Percentiles rank a stretch among this genome's conserved stretches.
These are phyloP conservation scores for Corylus americana DNA, from an alignment of 306 rosid genomes.

Conservation along the genomic window DNA sequence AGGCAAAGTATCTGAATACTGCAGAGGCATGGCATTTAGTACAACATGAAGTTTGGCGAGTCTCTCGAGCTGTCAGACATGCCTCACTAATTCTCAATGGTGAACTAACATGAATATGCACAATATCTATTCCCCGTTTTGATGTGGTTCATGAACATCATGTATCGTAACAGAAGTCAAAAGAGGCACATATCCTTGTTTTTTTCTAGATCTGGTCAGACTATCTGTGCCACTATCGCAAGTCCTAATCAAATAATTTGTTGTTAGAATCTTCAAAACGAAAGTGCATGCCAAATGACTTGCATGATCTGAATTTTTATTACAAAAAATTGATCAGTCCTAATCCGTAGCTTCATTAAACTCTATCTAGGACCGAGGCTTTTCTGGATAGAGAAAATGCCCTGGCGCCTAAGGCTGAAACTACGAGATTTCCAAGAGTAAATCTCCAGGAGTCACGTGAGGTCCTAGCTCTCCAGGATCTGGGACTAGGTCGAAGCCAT, in stretches of 20 bases:
- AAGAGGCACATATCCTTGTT: not conserved
- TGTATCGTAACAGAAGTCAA: not conserved
- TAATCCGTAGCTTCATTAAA: not conserved
- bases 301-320: not conserved
- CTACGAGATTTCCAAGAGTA: too few species aligned
- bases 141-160: slow-evolving; percentile 5
- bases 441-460: too few species aligned
- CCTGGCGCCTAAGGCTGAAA: too few species aligned
- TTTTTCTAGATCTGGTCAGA: not conserved
- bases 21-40: slow-evolving; percentile 58
- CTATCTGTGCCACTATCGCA: not conserved
- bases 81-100: slow-evolving; percentile 56
- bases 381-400: too few species aligned
- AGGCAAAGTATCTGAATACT: slow-evolving; percentile 40
- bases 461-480: too few species aligned
- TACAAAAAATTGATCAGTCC: not conserved
- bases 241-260: not conserved
- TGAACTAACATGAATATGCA: slow-evolving; percentile 43
- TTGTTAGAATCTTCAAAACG: not conserved
- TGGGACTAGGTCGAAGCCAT: too few species aligned
- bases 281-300: not conserved
- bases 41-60: slow-evolving; percentile 74
- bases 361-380: not conserved
- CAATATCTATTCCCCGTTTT: not conserved
- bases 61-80: slow-evolving; percentile 59